A percentile compares a stretch with the other conserved stretches of the same genome.
Conservation (phyloP, 2,329 filamentous ascomycete genomes). For the Paradendryphiella salina region DNA sequence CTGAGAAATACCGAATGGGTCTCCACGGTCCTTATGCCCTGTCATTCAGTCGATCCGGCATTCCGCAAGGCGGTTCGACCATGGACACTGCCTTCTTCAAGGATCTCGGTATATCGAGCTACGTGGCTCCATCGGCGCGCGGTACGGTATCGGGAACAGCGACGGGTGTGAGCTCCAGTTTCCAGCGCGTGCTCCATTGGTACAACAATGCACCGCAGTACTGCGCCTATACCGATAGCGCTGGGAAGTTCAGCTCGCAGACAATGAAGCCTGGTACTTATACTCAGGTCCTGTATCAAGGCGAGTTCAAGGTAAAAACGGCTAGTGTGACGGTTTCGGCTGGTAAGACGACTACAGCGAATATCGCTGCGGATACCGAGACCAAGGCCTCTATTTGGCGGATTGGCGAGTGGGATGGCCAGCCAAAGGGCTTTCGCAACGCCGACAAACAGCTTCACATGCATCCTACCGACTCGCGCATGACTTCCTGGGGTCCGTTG, state of each 20-base stretch:
- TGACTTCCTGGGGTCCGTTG: constrained; percentile 62
- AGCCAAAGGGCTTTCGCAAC: constrained; percentile 63
- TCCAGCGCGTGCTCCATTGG: constrained; percentile 67
- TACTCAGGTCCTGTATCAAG: constrained; percentile 68
- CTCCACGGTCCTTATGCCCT: constrained; percentile 69
- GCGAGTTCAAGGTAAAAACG: constrained; percentile 60
- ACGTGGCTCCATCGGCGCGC: constrained; percentile 59
- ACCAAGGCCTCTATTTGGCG: constrained; percentile 62
- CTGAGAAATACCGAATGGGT: constrained; percentile 64
- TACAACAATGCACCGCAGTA: constrained; percentile 65
- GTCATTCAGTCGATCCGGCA: constrained; percentile 61
- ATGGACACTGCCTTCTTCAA: constrained; percentile 63
- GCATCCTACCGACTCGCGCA: constrained; percentile 68
- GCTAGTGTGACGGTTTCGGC: constrained; percentile 53
- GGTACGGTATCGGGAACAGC: constrained; percentile 65
- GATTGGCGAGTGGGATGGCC: constrained; percentile 68
- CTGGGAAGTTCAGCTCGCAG: constrained; percentile 64
- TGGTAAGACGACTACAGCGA: constrained; percentile 53
- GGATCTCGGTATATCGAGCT: constrained; percentile 61
- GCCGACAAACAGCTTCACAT: constrained; percentile 68
- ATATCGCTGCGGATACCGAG: constrained; percentile 56
- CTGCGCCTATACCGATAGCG: constrained; percentile 61
- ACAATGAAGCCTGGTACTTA: constrained; percentile 70
- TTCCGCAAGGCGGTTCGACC: constrained; percentile 50
- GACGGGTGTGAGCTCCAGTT: constrained; percentile 56